Evolutionary conservation across 768 basidiomycete genomes (phyloP), one percentile per base, ranked within the genome.

Genomic region (Galerina sulciceps): DNA sequence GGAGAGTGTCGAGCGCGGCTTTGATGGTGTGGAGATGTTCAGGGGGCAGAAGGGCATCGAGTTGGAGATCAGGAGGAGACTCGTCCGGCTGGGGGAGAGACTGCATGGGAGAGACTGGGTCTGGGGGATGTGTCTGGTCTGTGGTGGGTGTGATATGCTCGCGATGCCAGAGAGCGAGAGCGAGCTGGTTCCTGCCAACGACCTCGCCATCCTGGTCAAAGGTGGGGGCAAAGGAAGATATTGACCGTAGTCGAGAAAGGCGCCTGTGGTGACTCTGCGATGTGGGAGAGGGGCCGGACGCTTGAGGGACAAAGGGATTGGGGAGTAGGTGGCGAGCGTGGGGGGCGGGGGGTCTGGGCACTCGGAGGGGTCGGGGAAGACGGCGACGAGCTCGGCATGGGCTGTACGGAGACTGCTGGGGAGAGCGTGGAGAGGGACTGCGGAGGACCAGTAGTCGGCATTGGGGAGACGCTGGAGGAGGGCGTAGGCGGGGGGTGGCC

Each of bases 131-230:
- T 58, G 67, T 68, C 62, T 58, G 65, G 46, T 74, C 60, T 55
- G 62, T 65, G 62, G 73, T 69, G 61, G 65, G 64, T 67, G 75
- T 69, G 58, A 78, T 77, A 61, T 81, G 75, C 42, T 83, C 79
- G 61, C 80, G 79, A 59, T 76, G 76, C 70, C 78, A 86, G 23
- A 87, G 71, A 10, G 86, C 72, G 68, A 90, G 83, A 13, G 84
- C 86, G 55, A 93, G 77, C 50, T 82, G 77, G 1, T 76, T 71
- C 54, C 84, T 79, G 3, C 91, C 91, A 6, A 93, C 74, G 65
- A 90, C 84, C 48, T 84, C 81, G n/a, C 87, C 87, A 58, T 90
- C 87, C 62, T 91, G 88, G 58, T 91, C 89, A 69, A 90, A 93
- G 10, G 80, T 76, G 1, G 92, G 92, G 0, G 92, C 91, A 72